These are phyloP conservation scores for Yamadazyma phyllophila DNA, from an alignment of 805 yeast species.

Conservation along the genomic window DNA sequence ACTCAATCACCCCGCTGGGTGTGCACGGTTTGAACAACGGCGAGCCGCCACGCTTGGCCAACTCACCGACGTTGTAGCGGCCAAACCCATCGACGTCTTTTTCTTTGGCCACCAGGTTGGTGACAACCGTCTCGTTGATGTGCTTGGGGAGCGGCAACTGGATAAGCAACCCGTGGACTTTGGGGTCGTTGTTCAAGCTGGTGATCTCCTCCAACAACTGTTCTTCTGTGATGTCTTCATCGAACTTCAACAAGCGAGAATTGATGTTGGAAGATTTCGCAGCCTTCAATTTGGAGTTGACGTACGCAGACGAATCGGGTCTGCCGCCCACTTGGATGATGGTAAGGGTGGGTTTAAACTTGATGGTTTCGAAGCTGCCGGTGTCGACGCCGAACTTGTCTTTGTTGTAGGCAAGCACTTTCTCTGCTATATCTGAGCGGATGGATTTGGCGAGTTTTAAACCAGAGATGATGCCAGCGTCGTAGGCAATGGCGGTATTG, in stretches of 20 bases:
- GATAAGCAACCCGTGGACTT: conserved; percentile 82
- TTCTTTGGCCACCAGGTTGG: conserved; percentile 73
- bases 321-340: conserved; percentile 89
- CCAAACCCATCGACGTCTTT: conserved; percentile 98
- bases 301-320: conserved; percentile 90
- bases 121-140: conserved; percentile 67
- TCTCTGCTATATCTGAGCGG: conserved; percentile 37
- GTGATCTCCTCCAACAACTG: conserved; percentile 59
- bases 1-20: conserved; percentile 86
- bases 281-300: conserved; percentile 86
- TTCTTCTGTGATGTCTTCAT: conserved; percentile 58
- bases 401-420: conserved; percentile 37
- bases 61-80: conserved; percentile 83
- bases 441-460: conserved; percentile 40
- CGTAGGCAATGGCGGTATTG: conserved; percentile 10
- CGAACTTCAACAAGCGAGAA: conserved; percentile 64
- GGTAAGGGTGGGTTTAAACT: conserved; percentile 71
- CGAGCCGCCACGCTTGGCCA: conserved; percentile 79
- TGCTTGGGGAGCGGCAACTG: conserved; percentile 72
- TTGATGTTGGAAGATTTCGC: conserved; percentile 78
- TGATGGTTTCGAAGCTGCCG: conserved; percentile 27
- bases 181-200: conserved; percentile 66
- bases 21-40: conserved; percentile 92
- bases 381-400: conserved; percentile 21
- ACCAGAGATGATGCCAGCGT: conserved; percentile 42